Conservation (phyloP, 371 early-diverging fungal species). For the Parasitella parasitica region DNA sequence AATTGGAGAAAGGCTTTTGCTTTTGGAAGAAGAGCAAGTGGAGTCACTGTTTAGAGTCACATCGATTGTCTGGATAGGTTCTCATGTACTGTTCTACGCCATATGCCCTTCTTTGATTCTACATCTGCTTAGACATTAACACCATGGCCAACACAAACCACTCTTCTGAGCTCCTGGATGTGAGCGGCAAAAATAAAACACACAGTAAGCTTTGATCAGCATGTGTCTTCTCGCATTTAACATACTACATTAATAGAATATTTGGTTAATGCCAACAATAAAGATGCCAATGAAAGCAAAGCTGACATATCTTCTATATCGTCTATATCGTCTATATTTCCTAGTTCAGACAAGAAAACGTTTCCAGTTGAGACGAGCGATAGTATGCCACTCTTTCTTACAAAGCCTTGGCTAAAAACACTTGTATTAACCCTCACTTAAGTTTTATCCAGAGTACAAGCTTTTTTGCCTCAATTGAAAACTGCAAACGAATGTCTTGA, state of each 20-base stretch:
- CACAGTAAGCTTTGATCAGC: constrained; percentile 13
- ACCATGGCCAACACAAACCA: constrained; percentile 10
- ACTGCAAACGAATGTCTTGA: constrained; percentile 53
- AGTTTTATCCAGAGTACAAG: constrained; percentile 56
- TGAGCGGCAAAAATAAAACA: constrained; percentile 25
- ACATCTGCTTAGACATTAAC: not conserved
- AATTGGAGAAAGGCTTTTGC: not conserved
- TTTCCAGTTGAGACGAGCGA: constrained; percentile 28
- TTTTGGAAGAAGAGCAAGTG: not conserved
- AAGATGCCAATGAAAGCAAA: not conserved
- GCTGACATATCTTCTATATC: constrained; percentile 12
- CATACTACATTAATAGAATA: too few relatives aligned
- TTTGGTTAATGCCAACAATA: not conserved
- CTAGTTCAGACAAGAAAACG: constrained; percentile 23
- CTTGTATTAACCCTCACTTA: not conserved
- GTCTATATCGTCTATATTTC: too few relatives aligned
- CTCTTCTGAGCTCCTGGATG: constrained; percentile 28
- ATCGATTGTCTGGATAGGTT: too few relatives aligned
- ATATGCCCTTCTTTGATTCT: too few relatives aligned
- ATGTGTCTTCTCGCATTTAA: not conserved
- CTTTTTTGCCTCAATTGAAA: constrained; percentile 59
- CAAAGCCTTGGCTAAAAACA: not conserved
- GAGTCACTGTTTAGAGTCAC: not conserved
- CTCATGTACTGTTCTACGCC: too few relatives aligned
- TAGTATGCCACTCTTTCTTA: constrained; percentile 25